A percentile compares a stretch with the other conserved stretches of the same genome.
These are phyloP conservation scores for Trypethelium eluteriae DNA, from an alignment of 495 filamentous ascomycete genomes.

Conservation along the genomic window DNA sequence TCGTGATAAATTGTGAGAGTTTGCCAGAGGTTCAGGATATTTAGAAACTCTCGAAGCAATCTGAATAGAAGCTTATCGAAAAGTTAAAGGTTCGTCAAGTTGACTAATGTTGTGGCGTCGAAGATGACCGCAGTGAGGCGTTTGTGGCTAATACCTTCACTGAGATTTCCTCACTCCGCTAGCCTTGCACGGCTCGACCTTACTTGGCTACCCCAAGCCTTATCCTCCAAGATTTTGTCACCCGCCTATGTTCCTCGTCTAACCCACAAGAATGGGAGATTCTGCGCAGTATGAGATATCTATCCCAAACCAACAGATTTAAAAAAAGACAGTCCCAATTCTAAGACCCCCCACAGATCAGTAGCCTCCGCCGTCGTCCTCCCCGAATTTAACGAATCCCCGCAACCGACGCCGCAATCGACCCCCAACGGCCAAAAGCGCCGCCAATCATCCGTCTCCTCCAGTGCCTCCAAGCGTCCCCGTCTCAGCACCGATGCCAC, in stretches of 20 bases:
- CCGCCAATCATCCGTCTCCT: conserved; percentile 3
- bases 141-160: too few relatives aligned
- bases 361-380: conserved; percentile 6
- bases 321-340: too few relatives aligned
- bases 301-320: too few relatives aligned
- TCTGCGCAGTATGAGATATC: neutral
- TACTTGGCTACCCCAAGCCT: too few relatives aligned
- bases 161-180: too few relatives aligned
- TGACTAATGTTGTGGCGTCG: neutral
- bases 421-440: neutral
- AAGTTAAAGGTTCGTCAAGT: neutral
- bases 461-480: conserved; percentile 8
- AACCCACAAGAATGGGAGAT: neutral
- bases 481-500: neutral
- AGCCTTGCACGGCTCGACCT: too few relatives aligned
- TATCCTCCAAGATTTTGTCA: too few relatives aligned
- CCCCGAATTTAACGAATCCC: neutral
- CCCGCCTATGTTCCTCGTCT: too few relatives aligned
- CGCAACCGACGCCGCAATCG: neutral
- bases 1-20: too few relatives aligned
- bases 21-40: neutral
- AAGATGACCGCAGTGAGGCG: neutral
- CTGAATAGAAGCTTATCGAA: neutral
- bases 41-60: neutral
- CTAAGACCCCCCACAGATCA: neutral